A percentile compares a stretch with the other conserved stretches of the same genome.
These are phyloP conservation scores for Blakeslea trispora DNA, from an alignment of 371 early-diverging fungal genomes.

Conservation along the genomic window DNA sequence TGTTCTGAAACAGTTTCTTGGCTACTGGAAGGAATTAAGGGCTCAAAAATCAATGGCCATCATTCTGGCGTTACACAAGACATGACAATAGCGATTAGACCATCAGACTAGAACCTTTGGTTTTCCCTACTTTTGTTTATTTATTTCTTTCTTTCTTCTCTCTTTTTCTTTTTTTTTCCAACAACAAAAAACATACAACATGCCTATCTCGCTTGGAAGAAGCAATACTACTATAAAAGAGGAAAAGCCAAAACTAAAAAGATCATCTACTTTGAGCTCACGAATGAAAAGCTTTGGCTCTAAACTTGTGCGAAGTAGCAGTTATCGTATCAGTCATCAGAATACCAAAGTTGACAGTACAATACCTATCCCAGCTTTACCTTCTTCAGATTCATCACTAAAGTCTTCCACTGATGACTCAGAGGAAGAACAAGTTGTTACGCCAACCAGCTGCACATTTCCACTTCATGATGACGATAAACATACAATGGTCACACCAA, in stretches of 20 bases:
- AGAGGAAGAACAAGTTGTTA: neutral
- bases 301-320: neutral
- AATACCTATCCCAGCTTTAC: neutral
- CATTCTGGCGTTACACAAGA: neutral
- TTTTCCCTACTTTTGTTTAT: constrained; percentile 4
- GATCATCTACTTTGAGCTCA: neutral
- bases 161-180: neutral
- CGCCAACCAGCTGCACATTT: neutral
- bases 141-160: constrained; percentile 3
- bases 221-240: neutral
- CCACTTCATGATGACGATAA: neutral
- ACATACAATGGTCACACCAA: neutral
- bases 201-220: neutral
- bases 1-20: no score
- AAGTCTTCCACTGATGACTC: neutral
- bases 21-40: no score
- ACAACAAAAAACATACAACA: no score
- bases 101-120: neutral
- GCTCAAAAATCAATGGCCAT: no score
- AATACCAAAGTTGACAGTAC: neutral
- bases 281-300: neutral
- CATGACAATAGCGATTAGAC: neutral
- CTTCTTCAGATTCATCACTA: neutral
- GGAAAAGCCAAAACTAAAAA: neutral
- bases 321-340: neutral